phyloP scores from a whole-genome alignment of 2,329 filamentous ascomycete species.

The Trichophyton benhamiae region DNA sequence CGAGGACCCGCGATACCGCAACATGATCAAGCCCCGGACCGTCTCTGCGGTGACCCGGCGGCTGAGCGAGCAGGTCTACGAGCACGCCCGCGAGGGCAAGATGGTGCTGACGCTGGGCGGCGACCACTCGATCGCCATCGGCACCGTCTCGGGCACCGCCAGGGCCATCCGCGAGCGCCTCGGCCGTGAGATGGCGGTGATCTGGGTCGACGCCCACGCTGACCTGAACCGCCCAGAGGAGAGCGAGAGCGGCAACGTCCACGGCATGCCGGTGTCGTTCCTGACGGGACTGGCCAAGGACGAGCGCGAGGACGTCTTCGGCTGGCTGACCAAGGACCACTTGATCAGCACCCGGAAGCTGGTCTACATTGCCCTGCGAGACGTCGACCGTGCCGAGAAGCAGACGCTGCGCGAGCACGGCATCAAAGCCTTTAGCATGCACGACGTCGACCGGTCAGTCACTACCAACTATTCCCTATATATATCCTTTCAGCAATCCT shows the following conservation, averaged over 20 bases:
- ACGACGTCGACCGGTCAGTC: slow-evolving; percentile 72
- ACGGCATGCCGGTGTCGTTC: slow-evolving; percentile 96
- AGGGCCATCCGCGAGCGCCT: slow-evolving; percentile 76
- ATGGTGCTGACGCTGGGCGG: slow-evolving; percentile 88
- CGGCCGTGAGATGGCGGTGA: slow-evolving; percentile 71
- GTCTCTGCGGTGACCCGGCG: slow-evolving; percentile 74
- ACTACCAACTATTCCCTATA: neutral
- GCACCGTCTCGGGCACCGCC: slow-evolving; percentile 76
- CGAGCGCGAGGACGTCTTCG: slow-evolving; percentile 67
- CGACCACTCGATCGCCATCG: slow-evolving; percentile 93
- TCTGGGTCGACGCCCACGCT: slow-evolving; percentile 97
- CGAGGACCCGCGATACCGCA: slow-evolving; percentile 60
- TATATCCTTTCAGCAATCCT: slow-evolving; percentile 7
- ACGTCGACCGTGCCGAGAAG: slow-evolving; percentile 92
- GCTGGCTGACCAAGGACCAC: slow-evolving; percentile 61
- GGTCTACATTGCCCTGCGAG: slow-evolving; percentile 90
- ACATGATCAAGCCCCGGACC: slow-evolving; percentile 86
- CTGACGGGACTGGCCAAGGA: slow-evolving; percentile 72
- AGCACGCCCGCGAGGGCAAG: slow-evolving; percentile 68
- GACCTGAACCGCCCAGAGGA: slow-evolving; percentile 96
- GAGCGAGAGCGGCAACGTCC: slow-evolving; percentile 81
- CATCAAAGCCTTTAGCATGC: slow-evolving; percentile 97
- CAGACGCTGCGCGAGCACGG: slow-evolving; percentile 73
- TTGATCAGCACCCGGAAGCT: slow-evolving; percentile 63
- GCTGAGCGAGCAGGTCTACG: slow-evolving; percentile 75